These are phyloP conservation scores for Carex scoparia DNA, from an alignment of 176 grass and related monocot species.

Conservation along the genomic window DNA sequence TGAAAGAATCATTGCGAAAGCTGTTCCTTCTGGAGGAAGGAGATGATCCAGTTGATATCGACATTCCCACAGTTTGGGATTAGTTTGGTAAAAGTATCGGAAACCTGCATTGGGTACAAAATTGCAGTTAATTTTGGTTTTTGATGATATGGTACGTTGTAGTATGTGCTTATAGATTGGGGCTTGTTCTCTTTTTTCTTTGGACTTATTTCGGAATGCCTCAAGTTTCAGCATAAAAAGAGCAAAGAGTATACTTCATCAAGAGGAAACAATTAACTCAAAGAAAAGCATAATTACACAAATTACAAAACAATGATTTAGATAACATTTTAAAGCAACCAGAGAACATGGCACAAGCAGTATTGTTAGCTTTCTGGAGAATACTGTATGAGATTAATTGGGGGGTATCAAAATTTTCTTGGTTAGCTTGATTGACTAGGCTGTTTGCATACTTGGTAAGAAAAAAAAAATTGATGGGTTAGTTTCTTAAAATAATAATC, in stretches of 20 bases:
- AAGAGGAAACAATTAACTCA: background rate
- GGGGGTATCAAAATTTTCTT: background rate
- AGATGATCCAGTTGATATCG: conserved; percentile 44
- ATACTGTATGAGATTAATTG: background rate
- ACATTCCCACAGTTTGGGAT: conserved; percentile 31
- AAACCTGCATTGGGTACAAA: background rate
- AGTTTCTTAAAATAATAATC: background rate
- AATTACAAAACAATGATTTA: background rate
- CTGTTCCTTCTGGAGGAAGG: conserved; percentile 53
- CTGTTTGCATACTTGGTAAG: background rate
- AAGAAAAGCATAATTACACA: background rate
- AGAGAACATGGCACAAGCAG: background rate
- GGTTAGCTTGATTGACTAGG: background rate
- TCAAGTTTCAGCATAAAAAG: background rate
- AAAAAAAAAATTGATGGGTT: background rate
- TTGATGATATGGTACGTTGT: background rate
- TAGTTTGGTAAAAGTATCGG: conserved; percentile 14
- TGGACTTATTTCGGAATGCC: background rate
- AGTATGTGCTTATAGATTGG: background rate
- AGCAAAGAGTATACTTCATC: background rate
- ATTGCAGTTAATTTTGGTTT: background rate
- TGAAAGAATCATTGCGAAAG: conserved; percentile 50
- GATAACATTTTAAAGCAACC: background rate
- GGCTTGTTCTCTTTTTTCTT: background rate
- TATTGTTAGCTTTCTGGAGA: background rate